These are phyloP conservation scores for Solanum aculeatissimum DNA, from an alignment of 305 asterid genomes.

Conservation along the genomic window DNA sequence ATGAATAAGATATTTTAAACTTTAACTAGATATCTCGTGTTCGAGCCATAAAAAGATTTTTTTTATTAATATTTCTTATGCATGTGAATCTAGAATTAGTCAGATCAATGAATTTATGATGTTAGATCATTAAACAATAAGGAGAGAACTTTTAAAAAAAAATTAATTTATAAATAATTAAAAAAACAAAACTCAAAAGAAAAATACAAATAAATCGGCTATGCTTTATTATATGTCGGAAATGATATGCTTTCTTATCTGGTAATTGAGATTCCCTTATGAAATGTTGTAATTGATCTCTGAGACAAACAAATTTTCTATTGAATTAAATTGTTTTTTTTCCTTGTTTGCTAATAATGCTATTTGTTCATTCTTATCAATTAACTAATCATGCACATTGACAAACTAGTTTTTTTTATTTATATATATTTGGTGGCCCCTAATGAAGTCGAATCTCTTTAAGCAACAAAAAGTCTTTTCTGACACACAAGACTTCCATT, in stretches of 20 bases:
- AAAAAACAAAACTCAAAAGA: too few relatives aligned
- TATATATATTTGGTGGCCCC: background rate
- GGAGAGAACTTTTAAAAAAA: background rate
- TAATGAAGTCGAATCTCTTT: background rate
- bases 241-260: background rate
- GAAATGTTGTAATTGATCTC: background rate
- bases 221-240: background rate
- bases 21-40: background rate
- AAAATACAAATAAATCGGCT: background rate
- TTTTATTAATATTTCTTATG: background rate
- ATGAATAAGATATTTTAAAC: background rate
- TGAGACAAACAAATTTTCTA: background rate
- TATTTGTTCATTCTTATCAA: background rate
- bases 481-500: background rate
- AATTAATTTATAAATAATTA: too few relatives aligned
- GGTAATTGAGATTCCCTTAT: background rate
- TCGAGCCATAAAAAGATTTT: background rate
- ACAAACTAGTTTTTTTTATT: background rate
- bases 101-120: background rate
- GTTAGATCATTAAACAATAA: background rate
- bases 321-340: background rate
- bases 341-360: background rate
- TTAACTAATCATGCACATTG: background rate
- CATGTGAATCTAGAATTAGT: background rate
- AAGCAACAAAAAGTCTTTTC: background rate